These are phyloP conservation scores for Pyrenochaeta sp. DNA, from an alignment of 2,329 filamentous ascomycete genomes.

Conservation along the genomic window DNA sequence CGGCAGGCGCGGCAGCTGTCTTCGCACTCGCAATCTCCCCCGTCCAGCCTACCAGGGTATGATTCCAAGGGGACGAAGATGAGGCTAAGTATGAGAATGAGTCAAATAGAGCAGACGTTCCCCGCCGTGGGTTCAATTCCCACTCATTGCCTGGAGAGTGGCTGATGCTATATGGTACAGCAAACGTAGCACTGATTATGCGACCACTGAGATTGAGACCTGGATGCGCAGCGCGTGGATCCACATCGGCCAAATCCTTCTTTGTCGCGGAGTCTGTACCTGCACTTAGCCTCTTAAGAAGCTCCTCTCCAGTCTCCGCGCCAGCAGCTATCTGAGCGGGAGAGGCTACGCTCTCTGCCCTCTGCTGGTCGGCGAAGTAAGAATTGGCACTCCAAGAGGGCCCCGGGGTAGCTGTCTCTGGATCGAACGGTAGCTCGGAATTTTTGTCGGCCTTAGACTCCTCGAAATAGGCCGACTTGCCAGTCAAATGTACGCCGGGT, in stretches of 20 bases:
- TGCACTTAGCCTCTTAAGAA: conserved; percentile 63
- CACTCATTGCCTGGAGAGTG: conserved; percentile 64
- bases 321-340: conserved; percentile 55
- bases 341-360: conserved; percentile 32
- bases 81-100: conserved; percentile 89
- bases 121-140: conserved; percentile 78
- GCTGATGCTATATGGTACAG: conserved; percentile 68
- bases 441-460: conserved; percentile 22
- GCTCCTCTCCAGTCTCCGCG: conserved; percentile 58
- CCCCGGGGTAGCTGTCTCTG: conserved; percentile 40
- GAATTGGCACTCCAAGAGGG: conserved; percentile 50
- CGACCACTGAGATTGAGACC: conserved; percentile 67
- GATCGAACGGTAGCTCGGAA: conserved; percentile 39
- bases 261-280: conserved; percentile 47
- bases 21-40: conserved; percentile 69
- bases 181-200: conserved; percentile 70
- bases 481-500: conserved; percentile 50
- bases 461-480: conserved; percentile 50
- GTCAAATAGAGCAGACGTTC: conserved; percentile 91
- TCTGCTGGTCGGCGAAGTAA: conserved; percentile 42
- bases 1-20: conserved; percentile 46
- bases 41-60: conserved; percentile 93
- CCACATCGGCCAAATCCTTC: conserved; percentile 56
- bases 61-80: conserved; percentile 84
- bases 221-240: conserved; percentile 65